Percentiles rank a stretch among this genome's conserved stretches.
phyloP scores from a whole-genome alignment of 257 asterid genomes.

The Capsicum baccatum region DNA sequence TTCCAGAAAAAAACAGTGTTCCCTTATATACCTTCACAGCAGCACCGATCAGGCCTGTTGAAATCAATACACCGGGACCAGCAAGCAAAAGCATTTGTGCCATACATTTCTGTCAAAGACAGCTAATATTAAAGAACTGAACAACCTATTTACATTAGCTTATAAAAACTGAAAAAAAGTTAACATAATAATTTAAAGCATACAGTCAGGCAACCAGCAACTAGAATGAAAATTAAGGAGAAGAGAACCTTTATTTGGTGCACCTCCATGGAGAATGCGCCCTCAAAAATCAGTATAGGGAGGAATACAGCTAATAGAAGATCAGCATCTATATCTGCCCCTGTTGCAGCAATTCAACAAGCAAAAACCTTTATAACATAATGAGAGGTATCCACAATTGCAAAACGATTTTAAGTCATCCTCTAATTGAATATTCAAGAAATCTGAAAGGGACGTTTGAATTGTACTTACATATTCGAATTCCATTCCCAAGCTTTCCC shows the following conservation, averaged over 20 bases:
- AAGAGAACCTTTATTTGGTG: constrained; percentile 33
- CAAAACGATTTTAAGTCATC: background rate
- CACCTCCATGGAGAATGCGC: constrained; percentile 36
- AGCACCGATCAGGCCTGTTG: constrained; percentile 26
- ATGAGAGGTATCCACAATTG: background rate
- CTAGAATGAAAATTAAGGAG: constrained; percentile 7
- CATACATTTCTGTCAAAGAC: constrained; percentile 29
- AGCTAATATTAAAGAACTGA: background rate
- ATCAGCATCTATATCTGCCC: constrained; percentile 33
- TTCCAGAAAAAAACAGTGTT: background rate
- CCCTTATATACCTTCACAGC: constrained; percentile 30
- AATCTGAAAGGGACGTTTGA: background rate
- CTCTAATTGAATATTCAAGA: background rate
- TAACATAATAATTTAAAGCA: background rate
- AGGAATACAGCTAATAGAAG: constrained; percentile 35
- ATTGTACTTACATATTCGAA: constrained; percentile 26
- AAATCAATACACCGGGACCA: constrained; percentile 35
- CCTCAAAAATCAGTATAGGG: constrained; percentile 33
- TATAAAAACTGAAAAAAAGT: background rate
- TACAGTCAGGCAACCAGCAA: background rate
- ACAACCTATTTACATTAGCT: background rate
- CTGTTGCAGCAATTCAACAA: constrained; percentile 25
- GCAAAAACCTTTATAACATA: background rate
- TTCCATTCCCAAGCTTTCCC: constrained; percentile 34
- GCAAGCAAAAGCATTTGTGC: constrained; percentile 35